These are phyloP conservation scores for Malus fusca DNA, from an alignment of 306 rosid genomes.

Conservation along the genomic window DNA sequence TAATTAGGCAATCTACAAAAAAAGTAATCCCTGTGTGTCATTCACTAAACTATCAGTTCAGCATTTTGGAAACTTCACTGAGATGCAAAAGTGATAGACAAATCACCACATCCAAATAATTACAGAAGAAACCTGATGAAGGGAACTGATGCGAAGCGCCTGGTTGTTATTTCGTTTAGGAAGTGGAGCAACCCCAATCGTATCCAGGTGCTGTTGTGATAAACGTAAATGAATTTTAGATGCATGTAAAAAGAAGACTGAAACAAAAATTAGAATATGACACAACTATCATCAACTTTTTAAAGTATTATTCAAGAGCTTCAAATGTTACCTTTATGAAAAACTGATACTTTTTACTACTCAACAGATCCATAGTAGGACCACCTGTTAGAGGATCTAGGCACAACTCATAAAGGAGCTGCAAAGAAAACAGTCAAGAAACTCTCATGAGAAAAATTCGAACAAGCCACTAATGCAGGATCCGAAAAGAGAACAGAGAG, in stretches of 20 bases:
- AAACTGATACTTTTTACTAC: slow-evolving; percentile 70
- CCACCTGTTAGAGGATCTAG: slow-evolving; percentile 68
- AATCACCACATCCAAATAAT: background rate
- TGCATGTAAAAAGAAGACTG: background rate
- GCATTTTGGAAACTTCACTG: background rate
- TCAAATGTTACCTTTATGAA: slow-evolving; percentile 61
- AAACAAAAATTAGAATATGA: background rate
- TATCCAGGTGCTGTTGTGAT: slow-evolving; percentile 66
- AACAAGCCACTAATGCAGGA: background rate
- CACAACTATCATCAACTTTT: background rate
- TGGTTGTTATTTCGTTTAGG: slow-evolving; percentile 84
- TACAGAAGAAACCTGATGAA: slow-evolving; percentile 71
- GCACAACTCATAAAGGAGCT: slow-evolving; percentile 85
- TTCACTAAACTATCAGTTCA: background rate
- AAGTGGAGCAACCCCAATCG: slow-evolving; percentile 78
- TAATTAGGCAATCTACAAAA: background rate
- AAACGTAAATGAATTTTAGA: background rate
- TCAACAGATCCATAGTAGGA: slow-evolving; percentile 76
- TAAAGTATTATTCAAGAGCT: background rate
- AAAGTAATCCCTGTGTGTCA: background rate
- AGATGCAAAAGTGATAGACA: background rate
- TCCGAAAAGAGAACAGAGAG: background rate
- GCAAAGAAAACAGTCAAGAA: slow-evolving; percentile 24
- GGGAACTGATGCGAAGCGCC: slow-evolving; percentile 84
- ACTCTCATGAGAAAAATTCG: background rate